Percentiles rank a stretch among this genome's conserved stretches.
phyloP scores from a whole-genome alignment of 306 rosid genomes.

The Luffa acutangula region DNA sequence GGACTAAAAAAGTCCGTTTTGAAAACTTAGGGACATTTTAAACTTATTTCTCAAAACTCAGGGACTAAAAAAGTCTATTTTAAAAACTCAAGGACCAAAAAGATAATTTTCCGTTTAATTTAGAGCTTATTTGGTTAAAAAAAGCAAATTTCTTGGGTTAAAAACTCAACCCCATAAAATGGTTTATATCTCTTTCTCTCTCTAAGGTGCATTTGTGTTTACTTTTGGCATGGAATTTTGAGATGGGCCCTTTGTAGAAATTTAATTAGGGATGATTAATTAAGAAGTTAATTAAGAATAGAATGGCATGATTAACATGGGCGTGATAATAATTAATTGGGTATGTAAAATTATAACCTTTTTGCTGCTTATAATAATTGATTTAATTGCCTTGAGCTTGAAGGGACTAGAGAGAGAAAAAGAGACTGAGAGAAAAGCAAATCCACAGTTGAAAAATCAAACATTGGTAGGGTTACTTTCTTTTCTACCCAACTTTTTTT shows the following conservation, averaged over 20 bases:
- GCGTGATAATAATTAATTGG: conserved; percentile 8
- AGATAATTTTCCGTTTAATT: too few species aligned
- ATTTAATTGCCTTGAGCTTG: conserved; percentile 33
- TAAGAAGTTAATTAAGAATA: neutral
- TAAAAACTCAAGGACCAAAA: too few species aligned
- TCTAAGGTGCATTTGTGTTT: neutral
- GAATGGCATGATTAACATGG: conserved; percentile 4
- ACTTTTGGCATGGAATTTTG: neutral
- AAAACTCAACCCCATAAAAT: neutral
- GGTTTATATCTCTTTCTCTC: neutral
- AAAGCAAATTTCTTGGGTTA: neutral
- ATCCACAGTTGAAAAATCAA: conserved; percentile 17
- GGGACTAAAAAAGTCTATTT: too few species aligned
- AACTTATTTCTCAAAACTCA: too few species aligned
- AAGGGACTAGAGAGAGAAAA: conserved; percentile 35
- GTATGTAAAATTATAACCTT: neutral
- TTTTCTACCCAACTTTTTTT: neutral
- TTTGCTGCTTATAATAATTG: conserved; percentile 13
- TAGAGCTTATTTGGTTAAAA: neutral
- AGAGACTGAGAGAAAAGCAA: conserved; percentile 8
- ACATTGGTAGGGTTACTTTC: conserved; percentile 2
- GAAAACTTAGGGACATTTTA: too few species aligned
- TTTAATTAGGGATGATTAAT: neutral
- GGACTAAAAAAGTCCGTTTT: too few species aligned
- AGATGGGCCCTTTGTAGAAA: neutral